Conservation (phyloP, 257 asterid genomes). For the Solanum chilense region DNA sequence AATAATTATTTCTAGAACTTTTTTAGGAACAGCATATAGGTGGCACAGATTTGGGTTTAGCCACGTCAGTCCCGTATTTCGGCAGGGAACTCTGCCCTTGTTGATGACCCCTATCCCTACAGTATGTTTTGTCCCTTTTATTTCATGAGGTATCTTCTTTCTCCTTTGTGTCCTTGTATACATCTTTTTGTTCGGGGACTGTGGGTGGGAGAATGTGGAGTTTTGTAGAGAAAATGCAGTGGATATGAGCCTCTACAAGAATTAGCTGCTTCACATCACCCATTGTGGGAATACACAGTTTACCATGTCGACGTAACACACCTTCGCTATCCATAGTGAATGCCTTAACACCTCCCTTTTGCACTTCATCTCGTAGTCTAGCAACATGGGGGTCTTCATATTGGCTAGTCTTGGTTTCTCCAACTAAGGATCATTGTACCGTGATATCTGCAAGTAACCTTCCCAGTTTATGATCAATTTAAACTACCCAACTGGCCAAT, state of each 20-base stretch:
- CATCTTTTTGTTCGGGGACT: not conserved
- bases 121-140: not conserved
- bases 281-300: not conserved
- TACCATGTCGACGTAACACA: not conserved
- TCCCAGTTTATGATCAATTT: not conserved
- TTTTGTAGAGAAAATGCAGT: not conserved
- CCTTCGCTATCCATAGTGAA: not conserved
- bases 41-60: not conserved
- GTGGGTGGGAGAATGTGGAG: not conserved
- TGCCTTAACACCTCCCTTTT: not conserved
- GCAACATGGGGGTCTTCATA: not conserved
- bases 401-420: not conserved
- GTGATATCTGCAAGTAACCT: not conserved
- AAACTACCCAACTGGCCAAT: not conserved
- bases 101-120: not conserved
- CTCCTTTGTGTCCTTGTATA: not conserved
- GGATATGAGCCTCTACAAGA: not conserved
- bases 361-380: not conserved
- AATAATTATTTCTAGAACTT: not conserved
- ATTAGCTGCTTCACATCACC: not conserved
- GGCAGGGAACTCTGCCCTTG: not conserved
- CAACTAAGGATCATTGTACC: not conserved
- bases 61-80: not conserved
- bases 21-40: not conserved
- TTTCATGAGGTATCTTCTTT: not conserved